Conservation (phyloP, 2,329 filamentous ascomycete genomes). For the Cadophora sp. region DNA sequence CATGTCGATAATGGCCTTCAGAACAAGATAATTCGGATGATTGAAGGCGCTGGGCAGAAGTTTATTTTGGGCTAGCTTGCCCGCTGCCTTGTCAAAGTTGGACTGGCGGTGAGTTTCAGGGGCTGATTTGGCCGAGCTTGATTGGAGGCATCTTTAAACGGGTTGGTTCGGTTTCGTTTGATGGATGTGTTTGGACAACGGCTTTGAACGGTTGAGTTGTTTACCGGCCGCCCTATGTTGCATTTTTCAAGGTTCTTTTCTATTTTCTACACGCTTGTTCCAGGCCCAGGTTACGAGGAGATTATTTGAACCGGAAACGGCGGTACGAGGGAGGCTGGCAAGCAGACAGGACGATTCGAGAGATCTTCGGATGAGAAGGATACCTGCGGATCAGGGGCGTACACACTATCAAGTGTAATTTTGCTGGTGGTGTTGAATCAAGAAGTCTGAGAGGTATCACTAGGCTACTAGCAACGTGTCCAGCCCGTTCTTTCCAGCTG, state of each 20-base stretch:
- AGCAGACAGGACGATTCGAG: constrained; percentile 19
- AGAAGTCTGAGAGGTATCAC: constrained; percentile 6
- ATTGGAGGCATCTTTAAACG: constrained; percentile 21
- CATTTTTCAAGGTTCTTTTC: constrained; percentile 4
- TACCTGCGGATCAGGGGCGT: constrained; percentile 1
- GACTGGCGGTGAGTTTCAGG: constrained; percentile 41
- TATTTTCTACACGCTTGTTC: constrained; percentile 13
- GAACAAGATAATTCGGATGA: constrained; percentile 16
- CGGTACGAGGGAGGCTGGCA: constrained; percentile 11
- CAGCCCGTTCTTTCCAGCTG: constrained; percentile 24
- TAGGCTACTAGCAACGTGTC: constrained; percentile 15
- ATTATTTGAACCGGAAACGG: constrained; percentile 17
- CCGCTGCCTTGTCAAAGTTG: constrained; percentile 1
- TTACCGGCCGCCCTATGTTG: constrained; percentile 20
- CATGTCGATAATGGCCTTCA: constrained; percentile 1
- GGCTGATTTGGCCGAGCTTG: constrained; percentile 19
- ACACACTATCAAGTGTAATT: constrained; percentile 4
- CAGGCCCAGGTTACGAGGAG: constrained; percentile 4
- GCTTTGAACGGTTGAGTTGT: constrained; percentile 29
- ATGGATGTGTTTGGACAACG: constrained; percentile 23
- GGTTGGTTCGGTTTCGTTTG: constrained; percentile 23
- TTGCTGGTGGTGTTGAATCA: background rate
- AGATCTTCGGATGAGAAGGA: constrained; percentile 11
- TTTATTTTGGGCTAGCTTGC: constrained; percentile 18
- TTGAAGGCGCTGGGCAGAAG: constrained; percentile 2